phyloP scores from a whole-genome alignment of 345 rosid species.

The Syzygium aqueum region DNA sequence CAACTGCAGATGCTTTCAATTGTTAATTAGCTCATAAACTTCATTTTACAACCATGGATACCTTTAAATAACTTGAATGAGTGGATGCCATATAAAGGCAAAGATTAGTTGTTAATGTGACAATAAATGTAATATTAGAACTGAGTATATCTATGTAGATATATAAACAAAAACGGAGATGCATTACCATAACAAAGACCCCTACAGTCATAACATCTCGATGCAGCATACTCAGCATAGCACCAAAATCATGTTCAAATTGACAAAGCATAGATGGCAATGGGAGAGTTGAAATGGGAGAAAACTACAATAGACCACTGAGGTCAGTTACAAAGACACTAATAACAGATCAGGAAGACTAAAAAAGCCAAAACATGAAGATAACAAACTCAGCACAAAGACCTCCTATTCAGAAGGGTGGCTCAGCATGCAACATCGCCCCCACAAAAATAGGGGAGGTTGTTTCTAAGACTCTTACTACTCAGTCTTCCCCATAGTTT shows the following conservation, averaged over 20 bases:
- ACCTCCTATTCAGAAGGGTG: neutral
- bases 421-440: neutral
- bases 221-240: neutral
- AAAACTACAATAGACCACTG: neutral
- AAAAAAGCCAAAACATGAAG: neutral
- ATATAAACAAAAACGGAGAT: neutral
- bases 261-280: neutral
- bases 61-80: neutral
- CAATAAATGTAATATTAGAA: neutral
- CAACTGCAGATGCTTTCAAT: neutral
- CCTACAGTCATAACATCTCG: neutral
- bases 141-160: neutral
- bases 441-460: neutral
- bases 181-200: neutral
- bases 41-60: neutral
- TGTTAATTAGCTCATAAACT: neutral
- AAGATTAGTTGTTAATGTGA: neutral
- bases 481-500: neutral
- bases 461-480: neutral
- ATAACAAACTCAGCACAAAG: neutral
- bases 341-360: neutral
- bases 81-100: neutral
- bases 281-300: neutral
- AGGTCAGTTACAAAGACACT: neutral
- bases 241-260: neutral